phyloP scores from a whole-genome alignment of 169 alveolate species.

The Babesia bigemina region DNA sequence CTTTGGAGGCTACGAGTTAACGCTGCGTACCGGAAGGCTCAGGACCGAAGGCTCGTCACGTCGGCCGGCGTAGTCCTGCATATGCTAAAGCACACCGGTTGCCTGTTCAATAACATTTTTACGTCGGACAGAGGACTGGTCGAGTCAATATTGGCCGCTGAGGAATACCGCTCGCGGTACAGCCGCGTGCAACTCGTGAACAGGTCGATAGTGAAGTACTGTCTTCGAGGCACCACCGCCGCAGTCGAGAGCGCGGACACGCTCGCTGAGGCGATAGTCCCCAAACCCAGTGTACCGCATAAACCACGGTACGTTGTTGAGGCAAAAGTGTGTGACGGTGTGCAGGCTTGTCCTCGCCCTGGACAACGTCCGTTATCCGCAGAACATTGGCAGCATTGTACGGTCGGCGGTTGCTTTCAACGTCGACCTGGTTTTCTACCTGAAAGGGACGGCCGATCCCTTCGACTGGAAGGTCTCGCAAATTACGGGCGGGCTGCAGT shows the following conservation, averaged over 20 bases:
- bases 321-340: neutral
- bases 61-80: conserved; percentile 33
- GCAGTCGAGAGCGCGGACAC: conserved; percentile 32
- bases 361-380: conserved; percentile 75
- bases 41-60: conserved; percentile 34
- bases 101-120: conserved; percentile 33
- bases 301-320: conserved; percentile 37
- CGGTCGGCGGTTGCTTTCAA: conserved; percentile 70
- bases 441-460: conserved; percentile 76
- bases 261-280: conserved; percentile 49
- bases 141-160: conserved; percentile 11
- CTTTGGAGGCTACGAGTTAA: conserved; percentile 56
- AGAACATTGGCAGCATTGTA: conserved; percentile 73
- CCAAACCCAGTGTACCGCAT: conserved; percentile 7
- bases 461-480: conserved; percentile 75
- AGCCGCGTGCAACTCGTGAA: conserved; percentile 49
- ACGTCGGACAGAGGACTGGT: conserved; percentile 41
- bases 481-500: conserved; percentile 76
- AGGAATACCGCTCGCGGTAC: conserved; percentile 11
- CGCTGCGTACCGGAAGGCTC: conserved; percentile 41
- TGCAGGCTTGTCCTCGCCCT: conserved; percentile 69
- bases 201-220: conserved; percentile 28
- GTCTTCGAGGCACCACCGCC: conserved; percentile 53
- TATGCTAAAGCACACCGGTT: conserved; percentile 43
- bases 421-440: conserved; percentile 69